phyloP scores from a whole-genome alignment of 306 rosid genomes.

The Leucaena leucocephala region DNA sequence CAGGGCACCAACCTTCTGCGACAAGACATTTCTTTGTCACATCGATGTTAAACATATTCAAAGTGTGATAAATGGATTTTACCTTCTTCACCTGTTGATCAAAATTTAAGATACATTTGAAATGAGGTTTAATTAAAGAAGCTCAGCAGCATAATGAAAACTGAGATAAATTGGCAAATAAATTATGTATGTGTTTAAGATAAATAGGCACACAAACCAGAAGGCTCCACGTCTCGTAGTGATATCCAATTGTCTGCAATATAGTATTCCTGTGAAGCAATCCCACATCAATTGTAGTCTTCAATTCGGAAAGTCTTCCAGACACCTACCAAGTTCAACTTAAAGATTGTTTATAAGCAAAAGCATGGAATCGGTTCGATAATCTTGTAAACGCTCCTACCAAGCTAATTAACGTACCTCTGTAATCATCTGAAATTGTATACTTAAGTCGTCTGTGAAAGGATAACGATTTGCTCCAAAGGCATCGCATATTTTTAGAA shows the following conservation, averaged over 20 bases:
- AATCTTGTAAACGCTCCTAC: background rate
- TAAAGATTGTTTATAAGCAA: conserved; percentile 15
- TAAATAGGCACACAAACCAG: conserved; percentile 55
- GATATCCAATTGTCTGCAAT: conserved; percentile 68
- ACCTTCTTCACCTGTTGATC: conserved; percentile 71
- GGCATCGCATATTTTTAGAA: conserved; percentile 82
- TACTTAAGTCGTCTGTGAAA: conserved; percentile 66
- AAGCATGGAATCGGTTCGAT: conserved; percentile 7
- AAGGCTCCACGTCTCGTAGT: conserved; percentile 74
- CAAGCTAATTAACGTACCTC: conserved; percentile 55
- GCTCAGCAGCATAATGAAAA: conserved; percentile 31
- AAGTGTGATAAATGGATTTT: conserved; percentile 70
- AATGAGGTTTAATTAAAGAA: conserved; percentile 34
- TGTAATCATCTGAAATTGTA: conserved; percentile 64
- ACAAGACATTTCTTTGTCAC: conserved; percentile 88
- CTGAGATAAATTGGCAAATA: background rate
- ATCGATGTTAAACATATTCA: conserved; percentile 87
- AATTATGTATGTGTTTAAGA: conserved; percentile 20
- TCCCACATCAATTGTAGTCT: conserved; percentile 76
- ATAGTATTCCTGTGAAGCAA: conserved; percentile 59
- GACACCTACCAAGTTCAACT: conserved; percentile 59
- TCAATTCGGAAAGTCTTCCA: conserved; percentile 75
- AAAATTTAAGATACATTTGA: conserved; percentile 23
- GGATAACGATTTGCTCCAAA: conserved; percentile 92
- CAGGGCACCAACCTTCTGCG: conserved; percentile 94